Conservation (phyloP, 495 filamentous ascomycete genomes). For the Lindgomyces ingoldianus region DNA sequence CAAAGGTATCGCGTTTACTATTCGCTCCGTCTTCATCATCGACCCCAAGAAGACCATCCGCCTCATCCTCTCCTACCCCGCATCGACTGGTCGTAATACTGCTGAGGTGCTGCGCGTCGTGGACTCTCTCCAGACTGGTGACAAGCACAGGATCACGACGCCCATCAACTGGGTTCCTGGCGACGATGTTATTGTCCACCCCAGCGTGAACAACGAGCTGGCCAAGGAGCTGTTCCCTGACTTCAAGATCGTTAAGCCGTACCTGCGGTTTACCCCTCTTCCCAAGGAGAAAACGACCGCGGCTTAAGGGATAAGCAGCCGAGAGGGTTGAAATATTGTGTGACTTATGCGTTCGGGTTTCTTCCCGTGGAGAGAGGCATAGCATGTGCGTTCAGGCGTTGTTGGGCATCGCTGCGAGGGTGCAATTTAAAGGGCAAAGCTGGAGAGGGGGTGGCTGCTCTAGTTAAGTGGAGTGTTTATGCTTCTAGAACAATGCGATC, state of each 20-base stretch:
- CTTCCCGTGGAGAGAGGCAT: neutral
- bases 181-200: constrained; percentile 90
- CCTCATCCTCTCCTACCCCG: constrained; percentile 93
- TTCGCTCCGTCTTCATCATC: constrained; percentile 98
- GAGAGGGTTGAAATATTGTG: neutral
- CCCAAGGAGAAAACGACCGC: constrained; percentile 35
- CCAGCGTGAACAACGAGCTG: constrained; percentile 79
- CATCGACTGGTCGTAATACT: constrained; percentile 94
- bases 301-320: neutral
- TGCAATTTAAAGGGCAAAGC: constrained; percentile 2
- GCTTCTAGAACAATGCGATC: constrained; percentile 24
- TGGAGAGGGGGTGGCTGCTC: neutral
- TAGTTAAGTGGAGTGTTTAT: constrained; percentile 16
- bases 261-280: constrained; percentile 53
- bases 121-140: constrained; percentile 94
- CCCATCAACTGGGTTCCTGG: constrained; percentile 47
- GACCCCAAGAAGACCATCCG: constrained; percentile 98
- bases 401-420: constrained; percentile 4
- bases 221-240: constrained; percentile 88
- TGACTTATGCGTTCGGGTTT: neutral
- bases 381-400: constrained; percentile 9
- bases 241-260: constrained; percentile 92
- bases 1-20: constrained; percentile 97
- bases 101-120: constrained; percentile 94
- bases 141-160: constrained; percentile 94